Evolutionary conservation across 2,329 filamentous ascomycete species (phyloP), one percentile per base, ranked within the genome.

Genomic region (Fusarium tupiense): DNA sequence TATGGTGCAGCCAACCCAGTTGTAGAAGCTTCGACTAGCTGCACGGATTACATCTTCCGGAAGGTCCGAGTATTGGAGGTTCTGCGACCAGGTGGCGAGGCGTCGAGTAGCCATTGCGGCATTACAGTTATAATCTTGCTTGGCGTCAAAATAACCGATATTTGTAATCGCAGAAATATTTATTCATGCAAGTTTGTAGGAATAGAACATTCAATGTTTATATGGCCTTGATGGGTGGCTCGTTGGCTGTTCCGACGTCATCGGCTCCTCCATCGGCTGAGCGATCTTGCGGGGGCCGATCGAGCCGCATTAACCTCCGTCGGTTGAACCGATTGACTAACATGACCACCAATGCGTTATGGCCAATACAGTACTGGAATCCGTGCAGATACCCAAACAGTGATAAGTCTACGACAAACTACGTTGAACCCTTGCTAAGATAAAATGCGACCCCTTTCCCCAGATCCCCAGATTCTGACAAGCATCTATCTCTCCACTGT

Each of bases 1-100:
- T 35, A 65, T 62, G 6, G 62, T 26, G 19, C 62, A 65, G 3
- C 57, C 62, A 46, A 11, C 33, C 57, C 62, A 65, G 4, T 65
- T 65, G 5, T 65, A 65, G 22, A 65, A 62, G 7, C 62, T 62
- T 53, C 57, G 46, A 52, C 46, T 40, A 62, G 62, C 40, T 29
- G 62, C 62, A 5, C 38, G 17, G 6, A 38, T 19, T 3, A 62
- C 62, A 17, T 62, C 62, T 40, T 65, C 62, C 1, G 62, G 57
- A 5, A 65, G 46, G 26, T 65, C 57, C 26, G 40, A 46, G 33
- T 62, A 65, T 24, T 46, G 57, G 4, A 65, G 46, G 33, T 65
- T 65, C 7, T 65, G 33, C 19, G 62, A 33, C 62, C 57, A 65
- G 24, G 5, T 53, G 31, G 57, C 46, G 11, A 65, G 62, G 9